Evolutionary conservation across 805 yeast species (phyloP).

Genomic region (Metschnikowia lochheadii): DNA sequence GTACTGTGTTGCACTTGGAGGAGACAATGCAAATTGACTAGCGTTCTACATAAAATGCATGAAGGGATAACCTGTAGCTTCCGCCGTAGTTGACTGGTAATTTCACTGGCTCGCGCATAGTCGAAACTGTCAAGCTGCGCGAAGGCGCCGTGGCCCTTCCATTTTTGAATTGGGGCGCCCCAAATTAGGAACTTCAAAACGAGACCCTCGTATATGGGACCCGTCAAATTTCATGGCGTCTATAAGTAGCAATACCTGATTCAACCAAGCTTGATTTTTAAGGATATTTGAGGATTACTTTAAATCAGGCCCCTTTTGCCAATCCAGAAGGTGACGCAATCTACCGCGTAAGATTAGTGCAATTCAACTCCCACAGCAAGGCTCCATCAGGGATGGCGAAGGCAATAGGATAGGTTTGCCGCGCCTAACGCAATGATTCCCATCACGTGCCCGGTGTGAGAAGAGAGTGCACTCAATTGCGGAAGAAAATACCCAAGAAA

Average conservation of each 20-base stretch:
- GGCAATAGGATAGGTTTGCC: neutral
- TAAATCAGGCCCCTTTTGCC: neutral
- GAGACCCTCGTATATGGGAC: no score
- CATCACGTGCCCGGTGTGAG: neutral
- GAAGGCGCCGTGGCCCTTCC: neutral
- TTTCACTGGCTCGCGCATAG: neutral
- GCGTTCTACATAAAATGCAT: neutral
- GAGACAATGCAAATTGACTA: conserved; percentile 21
- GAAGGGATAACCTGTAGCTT: neutral
- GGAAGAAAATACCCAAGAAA: neutral
- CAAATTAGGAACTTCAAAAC: neutral
- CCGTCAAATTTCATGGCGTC: no score
- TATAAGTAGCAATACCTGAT: no score
- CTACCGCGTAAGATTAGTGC: neutral
- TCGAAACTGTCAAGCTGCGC: neutral
- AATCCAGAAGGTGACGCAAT: neutral
- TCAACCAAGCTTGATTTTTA: neutral
- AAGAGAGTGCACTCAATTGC: neutral
- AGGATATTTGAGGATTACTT: neutral
- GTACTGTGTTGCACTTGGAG: conserved; percentile 14
- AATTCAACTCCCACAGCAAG: neutral
- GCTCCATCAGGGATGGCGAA: conserved; percentile 1
- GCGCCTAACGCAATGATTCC: neutral
- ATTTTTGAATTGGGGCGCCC: neutral
- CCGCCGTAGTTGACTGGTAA: neutral